These are phyloP conservation scores for Globisporangium yorkense DNA, from an alignment of 352 stramenopile species.

Conservation along the genomic window DNA sequence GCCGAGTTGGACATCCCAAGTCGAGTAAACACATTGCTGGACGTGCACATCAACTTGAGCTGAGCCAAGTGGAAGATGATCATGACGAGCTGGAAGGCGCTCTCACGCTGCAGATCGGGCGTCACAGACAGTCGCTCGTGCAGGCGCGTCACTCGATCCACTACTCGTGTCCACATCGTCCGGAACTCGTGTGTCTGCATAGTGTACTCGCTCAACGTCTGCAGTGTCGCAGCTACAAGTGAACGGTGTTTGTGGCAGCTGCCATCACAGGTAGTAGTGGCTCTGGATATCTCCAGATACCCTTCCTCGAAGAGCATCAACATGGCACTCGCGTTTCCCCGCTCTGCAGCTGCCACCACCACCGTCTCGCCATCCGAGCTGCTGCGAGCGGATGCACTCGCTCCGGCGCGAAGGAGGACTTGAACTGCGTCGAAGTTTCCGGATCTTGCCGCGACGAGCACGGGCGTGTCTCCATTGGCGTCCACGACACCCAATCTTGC, in stretches of 20 bases:
- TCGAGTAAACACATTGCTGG: background rate
- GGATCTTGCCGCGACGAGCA: background rate
- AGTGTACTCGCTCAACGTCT: background rate
- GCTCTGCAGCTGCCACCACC: background rate
- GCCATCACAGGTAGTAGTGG: no score
- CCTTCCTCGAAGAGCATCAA: background rate
- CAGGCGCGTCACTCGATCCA: background rate
- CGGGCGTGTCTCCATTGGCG: background rate
- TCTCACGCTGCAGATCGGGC: background rate
- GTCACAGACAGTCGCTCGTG: background rate
- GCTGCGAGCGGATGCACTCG: background rate
- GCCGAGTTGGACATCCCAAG: background rate
- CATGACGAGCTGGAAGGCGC: background rate
- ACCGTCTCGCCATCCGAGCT: background rate
- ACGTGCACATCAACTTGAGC: background rate
- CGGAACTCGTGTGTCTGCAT: background rate
- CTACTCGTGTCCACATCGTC: background rate
- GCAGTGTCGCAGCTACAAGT: background rate
- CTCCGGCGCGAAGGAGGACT: background rate
- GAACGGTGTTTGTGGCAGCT: background rate
- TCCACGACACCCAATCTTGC: background rate
- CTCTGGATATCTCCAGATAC: background rate
- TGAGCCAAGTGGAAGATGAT: background rate
- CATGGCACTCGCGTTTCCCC: background rate
- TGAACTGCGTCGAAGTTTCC: background rate